Base-by-base conservation (phyloP, 257 asterid genomes). In the Cinchona pubescens region DNA sequence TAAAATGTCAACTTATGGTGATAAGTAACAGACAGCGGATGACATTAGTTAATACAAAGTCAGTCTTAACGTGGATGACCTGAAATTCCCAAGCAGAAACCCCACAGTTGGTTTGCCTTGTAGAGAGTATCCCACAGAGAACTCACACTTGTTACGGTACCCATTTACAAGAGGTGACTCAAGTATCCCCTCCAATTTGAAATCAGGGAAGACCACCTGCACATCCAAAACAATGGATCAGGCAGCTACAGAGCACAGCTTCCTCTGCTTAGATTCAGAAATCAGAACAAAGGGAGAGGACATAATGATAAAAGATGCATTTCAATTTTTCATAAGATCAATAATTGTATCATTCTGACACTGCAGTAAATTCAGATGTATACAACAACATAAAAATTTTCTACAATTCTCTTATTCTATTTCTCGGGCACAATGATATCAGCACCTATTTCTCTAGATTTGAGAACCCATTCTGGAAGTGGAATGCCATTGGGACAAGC, bases 161-260 rank as follows among this genome's bases (percentile, higher is more conserved):
- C 96, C 99, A 82, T 90, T 73, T 73, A 92, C 80, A 66, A 86
- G 84, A 60, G 97, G 98, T 0, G 99, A 92, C 73, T 86, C 90
- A 76, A 92, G 75, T 80, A 92, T 88, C 55, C 96, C 97, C 87
- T 92, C 98, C 67, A 95, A 78, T 78, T 82, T 84, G 88, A n/a
- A n/a, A n/a, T n/a, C 99, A 95, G 58, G 99, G 98, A 83, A 92
- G 99, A 79, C 97, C 96, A 69, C 98, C 99, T 95, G 90, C 79
- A 85, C 63, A 63, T 63, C 79, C 77, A 77, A 76, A 82, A 30
- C 37, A 46, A 71, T 71, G 64, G 62, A 67, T 73, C 67, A 86
- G 73, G 21, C 45, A 81, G 56, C 70, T 59, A 67, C 48, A 75
- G 11, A 32, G 23, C 40, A 75, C 16, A 19, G 7, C 18, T 19